phyloP scores from a whole-genome alignment of 2,329 filamentous ascomycete genomes.

The Arthrobotrys entomopaga region DNA sequence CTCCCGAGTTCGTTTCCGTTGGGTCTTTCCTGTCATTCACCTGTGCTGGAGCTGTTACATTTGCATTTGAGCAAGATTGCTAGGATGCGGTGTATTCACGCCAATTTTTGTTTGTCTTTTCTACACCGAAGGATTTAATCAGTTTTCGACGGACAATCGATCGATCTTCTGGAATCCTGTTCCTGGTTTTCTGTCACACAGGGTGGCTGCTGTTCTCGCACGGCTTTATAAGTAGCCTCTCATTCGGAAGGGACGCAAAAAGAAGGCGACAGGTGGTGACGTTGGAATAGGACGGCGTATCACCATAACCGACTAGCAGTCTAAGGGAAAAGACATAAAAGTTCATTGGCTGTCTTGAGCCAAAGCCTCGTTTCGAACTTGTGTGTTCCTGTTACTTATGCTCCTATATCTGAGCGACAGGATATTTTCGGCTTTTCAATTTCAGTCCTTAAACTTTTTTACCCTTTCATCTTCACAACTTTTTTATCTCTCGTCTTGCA shows the following conservation, averaged over 20 bases:
- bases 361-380: conserved; percentile 46
- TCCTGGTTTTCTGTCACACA: conserved; percentile 44
- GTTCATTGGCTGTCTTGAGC: conserved; percentile 28
- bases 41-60: conserved; percentile 16
- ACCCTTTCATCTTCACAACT: background rate
- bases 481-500: too few species aligned
- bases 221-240: conserved; percentile 21
- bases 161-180: conserved; percentile 44
- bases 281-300: conserved; percentile 24
- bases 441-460: background rate
- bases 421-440: background rate
- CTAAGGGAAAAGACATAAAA: conserved; percentile 15
- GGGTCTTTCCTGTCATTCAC: conserved; percentile 24
- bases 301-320: conserved; percentile 18
- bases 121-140: conserved; percentile 16
- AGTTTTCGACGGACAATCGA: conserved; percentile 3
- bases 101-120: conserved; percentile 36
- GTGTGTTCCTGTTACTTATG: conserved; percentile 33
- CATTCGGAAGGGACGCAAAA: conserved; percentile 11
- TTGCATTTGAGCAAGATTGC: conserved; percentile 11
- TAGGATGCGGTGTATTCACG: conserved; percentile 17
- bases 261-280: conserved; percentile 34
- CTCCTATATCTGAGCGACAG: background rate
- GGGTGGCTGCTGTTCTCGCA: conserved; percentile 14
- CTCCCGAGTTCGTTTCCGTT: background rate